Evolutionary conservation across 1,284 basidiomycete species (phyloP).

Genomic region (Melampsora occidentalis): DNA sequence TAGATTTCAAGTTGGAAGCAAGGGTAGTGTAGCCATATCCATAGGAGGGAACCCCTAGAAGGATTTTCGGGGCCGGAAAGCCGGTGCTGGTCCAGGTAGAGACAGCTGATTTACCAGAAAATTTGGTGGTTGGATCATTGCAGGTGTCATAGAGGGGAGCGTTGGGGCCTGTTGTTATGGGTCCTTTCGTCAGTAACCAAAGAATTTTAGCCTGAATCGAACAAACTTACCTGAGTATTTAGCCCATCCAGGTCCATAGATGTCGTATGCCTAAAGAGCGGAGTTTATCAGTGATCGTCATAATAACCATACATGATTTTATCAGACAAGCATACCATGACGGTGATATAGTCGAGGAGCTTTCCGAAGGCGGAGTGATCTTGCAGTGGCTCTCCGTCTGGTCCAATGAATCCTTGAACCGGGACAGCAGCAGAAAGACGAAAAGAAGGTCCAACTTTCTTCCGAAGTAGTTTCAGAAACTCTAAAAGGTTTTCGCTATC

Average conservation of each 20-base stretch:
- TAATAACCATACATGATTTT: no score
- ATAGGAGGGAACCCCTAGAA: constrained; percentile 1
- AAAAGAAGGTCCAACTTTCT: constrained; percentile 3
- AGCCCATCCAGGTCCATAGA: constrained; percentile 14
- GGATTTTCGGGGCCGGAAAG: background rate
- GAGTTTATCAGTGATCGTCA: no score
- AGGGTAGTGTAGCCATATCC: constrained; percentile 18
- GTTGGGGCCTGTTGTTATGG: background rate
- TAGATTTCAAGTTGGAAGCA: constrained; percentile 11
- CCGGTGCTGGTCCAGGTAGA: background rate
- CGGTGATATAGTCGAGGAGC: constrained; percentile 1
- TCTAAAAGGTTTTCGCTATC: background rate
- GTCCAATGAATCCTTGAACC: background rate
- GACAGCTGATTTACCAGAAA: background rate
- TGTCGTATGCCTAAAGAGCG: background rate
- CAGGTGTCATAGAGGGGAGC: constrained; percentile 11
- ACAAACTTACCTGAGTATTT: constrained; percentile 15
- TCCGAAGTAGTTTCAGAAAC: constrained; percentile 1
- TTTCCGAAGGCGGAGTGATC: constrained; percentile 2
- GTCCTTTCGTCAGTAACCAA: background rate
- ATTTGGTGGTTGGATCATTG: background rate
- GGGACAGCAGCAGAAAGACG: constrained; percentile 7
- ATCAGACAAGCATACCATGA: constrained; percentile 7
- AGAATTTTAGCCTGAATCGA: background rate
- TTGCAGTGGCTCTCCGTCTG: constrained; percentile 1